These are phyloP conservation scores for Plenodomus biglobosus DNA, from an alignment of 2,329 filamentous ascomycete genomes.

Conservation along the genomic window DNA sequence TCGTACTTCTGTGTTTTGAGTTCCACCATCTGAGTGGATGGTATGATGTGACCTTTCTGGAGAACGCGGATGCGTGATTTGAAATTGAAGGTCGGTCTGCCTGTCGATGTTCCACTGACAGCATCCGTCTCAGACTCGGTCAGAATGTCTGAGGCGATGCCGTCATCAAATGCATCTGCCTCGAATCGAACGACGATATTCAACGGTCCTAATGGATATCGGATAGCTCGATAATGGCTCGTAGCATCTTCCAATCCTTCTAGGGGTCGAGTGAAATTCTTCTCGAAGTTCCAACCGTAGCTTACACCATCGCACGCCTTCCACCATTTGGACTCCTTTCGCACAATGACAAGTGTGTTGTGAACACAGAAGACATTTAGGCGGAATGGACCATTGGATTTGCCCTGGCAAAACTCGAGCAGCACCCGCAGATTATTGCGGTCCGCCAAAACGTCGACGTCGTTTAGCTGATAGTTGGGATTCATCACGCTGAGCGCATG, in stretches of 20 bases:
- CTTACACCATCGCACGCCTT: conserved; percentile 13
- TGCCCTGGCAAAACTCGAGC: conserved; percentile 29
- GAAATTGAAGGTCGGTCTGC: conserved; percentile 17
- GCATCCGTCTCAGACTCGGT: conserved; percentile 9
- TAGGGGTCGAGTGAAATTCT: conserved; percentile 23
- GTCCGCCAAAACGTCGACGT: conserved; percentile 32
- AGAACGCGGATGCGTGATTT: conserved; percentile 21
- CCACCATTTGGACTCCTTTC: conserved; percentile 30
- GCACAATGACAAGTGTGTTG: conserved; percentile 31
- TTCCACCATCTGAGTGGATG: conserved; percentile 26
- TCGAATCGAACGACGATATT: conserved; percentile 33
- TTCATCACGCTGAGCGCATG: conserved; percentile 28
- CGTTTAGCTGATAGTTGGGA: conserved; percentile 19
- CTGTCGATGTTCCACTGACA: conserved; percentile 14
- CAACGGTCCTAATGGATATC: conserved; percentile 30
- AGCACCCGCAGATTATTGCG: conserved; percentile 34
- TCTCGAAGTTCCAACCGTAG: conserved; percentile 32
- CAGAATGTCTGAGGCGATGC: conserved; percentile 11
- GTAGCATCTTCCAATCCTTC: conserved; percentile 30
- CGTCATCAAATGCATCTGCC: conserved; percentile 32
- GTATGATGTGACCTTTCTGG: conserved; percentile 29
- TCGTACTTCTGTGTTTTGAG: conserved; percentile 27
- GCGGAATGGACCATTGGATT: conserved; percentile 26
- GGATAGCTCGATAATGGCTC: conserved; percentile 35
- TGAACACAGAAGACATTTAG: conserved; percentile 26